phyloP scores from a whole-genome alignment of 805 yeast genomes.

The Yamadazyma nakazawae region DNA sequence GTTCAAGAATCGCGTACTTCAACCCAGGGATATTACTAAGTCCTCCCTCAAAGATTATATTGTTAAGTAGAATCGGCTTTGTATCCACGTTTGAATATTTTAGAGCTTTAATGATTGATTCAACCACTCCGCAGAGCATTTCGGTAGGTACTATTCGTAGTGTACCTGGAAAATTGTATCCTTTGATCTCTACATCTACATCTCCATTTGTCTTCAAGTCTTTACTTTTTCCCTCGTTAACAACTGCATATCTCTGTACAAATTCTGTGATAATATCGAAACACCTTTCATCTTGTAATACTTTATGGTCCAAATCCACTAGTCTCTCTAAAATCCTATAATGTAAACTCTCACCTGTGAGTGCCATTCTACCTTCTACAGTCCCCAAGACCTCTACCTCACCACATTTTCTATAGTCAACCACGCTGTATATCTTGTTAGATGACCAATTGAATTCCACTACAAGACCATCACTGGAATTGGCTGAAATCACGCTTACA shows the following conservation, averaged over 20 bases:
- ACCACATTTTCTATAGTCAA: slow-evolving; percentile 23
- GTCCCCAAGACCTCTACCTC: background rate
- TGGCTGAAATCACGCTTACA: slow-evolving; percentile 20
- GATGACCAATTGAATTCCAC: slow-evolving; percentile 29
- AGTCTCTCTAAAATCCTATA: slow-evolving; percentile 4
- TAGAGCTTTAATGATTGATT: background rate
- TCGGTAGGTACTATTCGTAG: slow-evolving; percentile 2
- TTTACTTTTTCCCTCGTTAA: background rate
- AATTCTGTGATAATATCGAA: slow-evolving; percentile 20
- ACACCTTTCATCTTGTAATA: slow-evolving; percentile 4
- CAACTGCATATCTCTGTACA: slow-evolving; percentile 13
- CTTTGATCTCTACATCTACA: slow-evolving; percentile 2
- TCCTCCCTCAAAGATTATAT: slow-evolving; percentile 25
- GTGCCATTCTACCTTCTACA: background rate
- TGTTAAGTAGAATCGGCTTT: slow-evolving; percentile 14
- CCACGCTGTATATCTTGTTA: slow-evolving; percentile 16
- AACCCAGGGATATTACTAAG: slow-evolving; percentile 23
- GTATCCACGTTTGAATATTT: slow-evolving; percentile 17
- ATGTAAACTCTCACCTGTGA: slow-evolving; percentile 13
- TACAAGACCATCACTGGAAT: slow-evolving; percentile 23
- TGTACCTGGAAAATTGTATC: background rate
- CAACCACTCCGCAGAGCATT: slow-evolving; percentile 7
- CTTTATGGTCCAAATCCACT: background rate
- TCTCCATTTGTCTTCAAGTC: background rate
- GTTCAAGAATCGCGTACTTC: slow-evolving; percentile 15